Evolutionary conservation across 148 eudicot genomes (phyloP), one percentile per base, ranked within the genome.

Genomic region (Rhododendron ferrugineum): DNA sequence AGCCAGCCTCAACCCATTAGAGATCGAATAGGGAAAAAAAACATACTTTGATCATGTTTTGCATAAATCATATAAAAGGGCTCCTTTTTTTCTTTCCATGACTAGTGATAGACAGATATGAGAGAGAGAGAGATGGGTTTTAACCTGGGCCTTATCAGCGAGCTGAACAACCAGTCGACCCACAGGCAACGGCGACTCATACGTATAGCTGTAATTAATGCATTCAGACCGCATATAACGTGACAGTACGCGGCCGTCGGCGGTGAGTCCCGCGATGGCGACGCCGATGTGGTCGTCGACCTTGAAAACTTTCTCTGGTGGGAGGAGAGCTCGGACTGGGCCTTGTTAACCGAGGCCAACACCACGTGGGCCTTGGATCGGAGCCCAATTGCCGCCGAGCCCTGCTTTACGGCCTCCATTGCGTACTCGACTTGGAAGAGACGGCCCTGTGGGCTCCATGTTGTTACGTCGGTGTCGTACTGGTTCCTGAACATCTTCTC

Each of bases 371-470:
- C 85, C 86, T 95, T 97, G 60, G 98, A 97, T 91, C 98, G 92
- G 92, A 97, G 92, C 0, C 98, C 99, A 11, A 97, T 92, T 0
- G 99, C 97, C 0, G 98, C 99, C 2, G 98, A 94, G 11, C 98
- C 99, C 82, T 97, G 99, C 87, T 97, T 95, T 76, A 97, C 99
- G 0, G 99, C 98, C 85, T 97, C 99, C 99, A 97, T 95, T 20
- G 98, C 98, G 93, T 95, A 97, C 60, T 97, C 99, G 0, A 95
- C 98, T 79, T 97, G 99, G 88, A 97, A 97, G 0, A 97, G 86
- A 2, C 99, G 84, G 30, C 98, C 99, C 14, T 95, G 96, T 16
- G 99, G 99, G 11, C 92, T 89, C 99, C 99, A 96, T 75, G 99
- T 96, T 30, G 99, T 96, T 56, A 96, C 98, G 82, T 96, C 99